Base-by-base conservation (phyloP, 2,329 filamentous ascomycete species). In the Pseudodiploospora longispora region DNA sequence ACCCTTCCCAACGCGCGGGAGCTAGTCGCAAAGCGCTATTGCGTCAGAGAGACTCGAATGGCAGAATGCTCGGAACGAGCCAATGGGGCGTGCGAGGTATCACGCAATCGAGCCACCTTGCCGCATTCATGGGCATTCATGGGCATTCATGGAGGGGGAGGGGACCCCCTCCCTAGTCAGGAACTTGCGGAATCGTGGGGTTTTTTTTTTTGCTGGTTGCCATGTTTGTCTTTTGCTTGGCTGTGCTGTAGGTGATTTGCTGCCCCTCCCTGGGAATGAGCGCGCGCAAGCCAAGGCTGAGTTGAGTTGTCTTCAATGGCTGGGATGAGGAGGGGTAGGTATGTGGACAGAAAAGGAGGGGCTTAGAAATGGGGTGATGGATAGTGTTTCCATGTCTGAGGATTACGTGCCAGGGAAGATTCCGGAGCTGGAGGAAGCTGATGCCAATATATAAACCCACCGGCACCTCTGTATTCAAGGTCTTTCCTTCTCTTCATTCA, bases 11-110 rank as follows among this genome's bases (percentile, higher is more conserved):
- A 19, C 19, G 19, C 19, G 29, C 40, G 44, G 44, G 45, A 44
- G 35, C 42, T 47, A 47, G 36, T 38, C 36, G 42, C 38, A 36
- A 46, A 42, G 35, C 34, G 43, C 38, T 39, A 59, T 59, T 56
- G 57, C 57, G 57, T 59, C 57, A 59, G 52, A 46, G 46, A 51
- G 47, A 47, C 49, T 47, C 41, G 52, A 47, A 59, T 59, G 54
- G 49, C 52, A 56, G 47, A 53, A 59, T 59, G 47, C 30, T 36
- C 36, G 35, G 27, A 9, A 41, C 36, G 43, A 42, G 54, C 56
- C 55, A 57, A 57, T 58, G 47, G 50, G 54, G 44, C 42, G 39
- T 27, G 41, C 41, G 36, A 40, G 40, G 44, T 50, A 57, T 53
- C 57, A 59, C 57, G 57, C 54, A 57, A 59, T 59, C 50, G 52